Evolutionary conservation across 2,329 filamentous ascomycete genomes (phyloP), one percentile per base, ranked within the genome.

Genomic region (Verticillium klebahnii): DNA sequence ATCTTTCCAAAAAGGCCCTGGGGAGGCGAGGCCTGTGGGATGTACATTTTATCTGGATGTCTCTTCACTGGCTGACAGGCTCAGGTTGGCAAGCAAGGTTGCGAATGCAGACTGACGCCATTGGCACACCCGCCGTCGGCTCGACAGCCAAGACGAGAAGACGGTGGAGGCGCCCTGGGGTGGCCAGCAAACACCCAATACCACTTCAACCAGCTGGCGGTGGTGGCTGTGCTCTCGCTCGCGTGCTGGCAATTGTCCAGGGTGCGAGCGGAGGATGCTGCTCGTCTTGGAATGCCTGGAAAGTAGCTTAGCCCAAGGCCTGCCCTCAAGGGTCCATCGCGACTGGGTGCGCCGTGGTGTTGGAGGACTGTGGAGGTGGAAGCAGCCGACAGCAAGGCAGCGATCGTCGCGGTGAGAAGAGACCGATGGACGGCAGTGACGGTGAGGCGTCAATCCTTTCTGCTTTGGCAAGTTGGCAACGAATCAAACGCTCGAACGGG

Each of bases 1-100:
- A 65, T 68, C 67, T 67, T 67, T 67, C 65, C 62, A 64, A 61
- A 67, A 64, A 60, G 61, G 63, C 64, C 62, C 62, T 63, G 29
- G 19, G 61, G 64, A 61, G 59, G 62, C 62, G 56, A 60, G 54
- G 62, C 59, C 54, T 58, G 17, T 50, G 29, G 59, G 36, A 60
- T 34, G 61, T 61, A 58, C 64, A 63, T 29, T 65, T 66, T 63
- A 65, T 57, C 63, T 54, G 36, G 64, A 15, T 57, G 55, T n/a
- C 32, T 36, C 31, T 50, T 50, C 45, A 50, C 45, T 50, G 45
- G 45, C 45, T n/a, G 45, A 9, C 45, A 23, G 19, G 45, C 19
- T 25, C 45, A n/a, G 23, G 45, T 50, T 12, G 45, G 19, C 45
- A 50, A 50, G 45, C 45, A 50, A 50, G 45, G 45, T 50, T 58